These are phyloP conservation scores for Diaporthe destruens DNA, from an alignment of 2,329 filamentous ascomycete species.

Conservation along the genomic window DNA sequence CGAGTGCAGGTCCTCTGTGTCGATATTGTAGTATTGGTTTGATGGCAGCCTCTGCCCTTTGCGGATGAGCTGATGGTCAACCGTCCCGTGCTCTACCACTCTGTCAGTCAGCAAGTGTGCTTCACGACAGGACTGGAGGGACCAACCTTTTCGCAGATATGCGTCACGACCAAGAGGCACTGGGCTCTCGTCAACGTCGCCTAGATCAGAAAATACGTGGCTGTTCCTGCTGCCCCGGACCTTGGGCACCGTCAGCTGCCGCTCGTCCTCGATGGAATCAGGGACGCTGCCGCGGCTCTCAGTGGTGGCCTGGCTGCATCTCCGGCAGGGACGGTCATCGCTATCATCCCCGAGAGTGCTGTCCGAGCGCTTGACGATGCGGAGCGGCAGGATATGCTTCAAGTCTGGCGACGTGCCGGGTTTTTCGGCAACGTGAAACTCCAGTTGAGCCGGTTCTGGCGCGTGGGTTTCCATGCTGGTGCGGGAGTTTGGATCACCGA, in stretches of 20 bases:
- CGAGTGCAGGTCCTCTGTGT: not conserved
- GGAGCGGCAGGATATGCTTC: constrained; percentile 58
- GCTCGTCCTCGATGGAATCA: constrained; percentile 44
- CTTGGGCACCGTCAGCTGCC: constrained; percentile 53
- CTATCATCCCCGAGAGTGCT: constrained; percentile 40
- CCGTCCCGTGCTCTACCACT: not conserved
- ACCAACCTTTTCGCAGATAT: constrained; percentile 31
- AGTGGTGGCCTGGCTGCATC: constrained; percentile 46
- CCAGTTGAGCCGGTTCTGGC: constrained; percentile 48
- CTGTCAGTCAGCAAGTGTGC: not conserved
- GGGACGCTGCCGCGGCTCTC: constrained; percentile 44
- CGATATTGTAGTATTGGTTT: constrained; percentile 11
- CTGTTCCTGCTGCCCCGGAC: constrained; percentile 46
- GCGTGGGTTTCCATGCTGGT: constrained; percentile 53
- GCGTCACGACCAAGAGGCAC: constrained; percentile 33
- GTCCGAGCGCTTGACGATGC: constrained; percentile 60
- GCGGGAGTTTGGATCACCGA: constrained; percentile 11
- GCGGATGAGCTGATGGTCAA: not conserved
- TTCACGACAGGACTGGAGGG: not conserved
- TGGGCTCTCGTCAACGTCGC: constrained; percentile 21
- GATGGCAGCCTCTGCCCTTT: not conserved
- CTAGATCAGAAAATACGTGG: constrained; percentile 17
- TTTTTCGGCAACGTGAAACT: constrained; percentile 48
- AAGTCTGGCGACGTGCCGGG: constrained; percentile 20
- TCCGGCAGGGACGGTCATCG: constrained; percentile 32